phyloP scores from a whole-genome alignment of 2,329 filamentous ascomycete genomes.

The Periglandula ipomoeae region DNA sequence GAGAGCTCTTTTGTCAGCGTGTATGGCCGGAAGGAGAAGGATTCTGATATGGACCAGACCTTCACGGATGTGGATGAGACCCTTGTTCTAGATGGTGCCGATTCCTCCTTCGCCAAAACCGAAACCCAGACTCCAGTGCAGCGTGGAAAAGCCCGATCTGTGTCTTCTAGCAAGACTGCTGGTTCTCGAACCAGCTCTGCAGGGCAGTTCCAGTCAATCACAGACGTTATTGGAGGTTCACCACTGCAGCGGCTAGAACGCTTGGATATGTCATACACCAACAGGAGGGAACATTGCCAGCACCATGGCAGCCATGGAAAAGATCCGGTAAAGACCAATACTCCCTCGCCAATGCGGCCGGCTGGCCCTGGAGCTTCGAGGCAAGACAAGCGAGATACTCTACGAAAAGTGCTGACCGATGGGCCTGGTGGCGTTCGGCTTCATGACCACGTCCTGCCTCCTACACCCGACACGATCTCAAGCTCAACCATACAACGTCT shows the following conservation, averaged over 20 bases:
- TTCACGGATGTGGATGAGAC: constrained; percentile 21
- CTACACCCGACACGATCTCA: constrained; percentile 52
- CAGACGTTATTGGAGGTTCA: constrained; percentile 19
- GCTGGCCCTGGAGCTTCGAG: constrained; percentile 22
- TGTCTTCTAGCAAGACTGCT: neutral
- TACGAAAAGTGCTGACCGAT: constrained; percentile 41
- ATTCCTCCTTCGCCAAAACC: constrained; percentile 4
- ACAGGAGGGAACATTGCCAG: constrained; percentile 20
- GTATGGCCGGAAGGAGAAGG: constrained; percentile 40
- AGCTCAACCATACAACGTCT: constrained; percentile 43
- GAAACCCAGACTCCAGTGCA: neutral
- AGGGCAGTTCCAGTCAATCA: constrained; percentile 35
- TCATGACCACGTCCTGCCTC: constrained; percentile 39
- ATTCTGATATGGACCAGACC: constrained; percentile 14
- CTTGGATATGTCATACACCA: constrained; percentile 22
- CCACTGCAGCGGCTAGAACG: constrained; percentile 43
- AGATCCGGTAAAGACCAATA: constrained; percentile 10
- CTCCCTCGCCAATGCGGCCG: constrained; percentile 12
- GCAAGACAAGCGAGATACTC: constrained; percentile 38
- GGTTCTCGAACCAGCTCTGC: constrained; percentile 18
- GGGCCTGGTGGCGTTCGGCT: constrained; percentile 30
- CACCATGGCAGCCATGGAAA: constrained; percentile 19
- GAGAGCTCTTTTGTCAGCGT: constrained; percentile 60
- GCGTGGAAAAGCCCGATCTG: constrained; percentile 3
- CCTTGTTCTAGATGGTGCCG: constrained; percentile 19